Conservation (phyloP, 306 rosid species). For the Myrica gale region DNA sequence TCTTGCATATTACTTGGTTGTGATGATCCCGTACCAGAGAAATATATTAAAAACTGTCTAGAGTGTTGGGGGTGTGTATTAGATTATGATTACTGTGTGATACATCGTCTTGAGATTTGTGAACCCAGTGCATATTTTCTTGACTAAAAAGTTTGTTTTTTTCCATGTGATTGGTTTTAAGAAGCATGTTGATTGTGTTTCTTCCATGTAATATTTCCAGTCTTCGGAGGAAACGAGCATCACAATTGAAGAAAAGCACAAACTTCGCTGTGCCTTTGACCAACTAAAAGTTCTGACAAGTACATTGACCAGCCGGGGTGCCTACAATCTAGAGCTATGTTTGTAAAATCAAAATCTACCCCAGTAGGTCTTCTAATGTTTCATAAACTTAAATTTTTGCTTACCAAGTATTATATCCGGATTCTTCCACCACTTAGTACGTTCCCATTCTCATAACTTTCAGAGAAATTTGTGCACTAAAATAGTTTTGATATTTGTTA, state of each 20-base stretch:
- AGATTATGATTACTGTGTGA: too few relatives aligned
- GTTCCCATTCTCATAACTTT: not conserved
- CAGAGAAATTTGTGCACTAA: too few relatives aligned
- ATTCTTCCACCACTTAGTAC: not conserved
- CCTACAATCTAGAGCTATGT: constrained; percentile 18
- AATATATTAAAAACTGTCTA: not conserved
- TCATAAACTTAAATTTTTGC: not conserved
- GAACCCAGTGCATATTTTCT: not conserved
- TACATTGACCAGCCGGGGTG: constrained; percentile 8
- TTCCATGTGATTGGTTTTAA: not conserved
- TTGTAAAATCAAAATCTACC: constrained; percentile 7
- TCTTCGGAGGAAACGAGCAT: constrained; percentile 33
- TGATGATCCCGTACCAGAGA: not conserved
- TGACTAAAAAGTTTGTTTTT: constrained; percentile 1
- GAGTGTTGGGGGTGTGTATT: too few relatives aligned
- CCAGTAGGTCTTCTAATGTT: constrained; percentile 30
- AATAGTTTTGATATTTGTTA: not conserved
- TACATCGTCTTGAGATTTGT: not conserved
- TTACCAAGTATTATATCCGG: not conserved
- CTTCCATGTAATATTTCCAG: constrained; percentile 40
- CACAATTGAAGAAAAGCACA: constrained; percentile 56
- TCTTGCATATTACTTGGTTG: not conserved
- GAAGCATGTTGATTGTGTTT: not conserved
- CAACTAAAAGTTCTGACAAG: constrained; percentile 35
- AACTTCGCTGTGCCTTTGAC: constrained; percentile 37